Conservation (phyloP, 352 stramenopile species). For the Phytophthora sp. region DNA sequence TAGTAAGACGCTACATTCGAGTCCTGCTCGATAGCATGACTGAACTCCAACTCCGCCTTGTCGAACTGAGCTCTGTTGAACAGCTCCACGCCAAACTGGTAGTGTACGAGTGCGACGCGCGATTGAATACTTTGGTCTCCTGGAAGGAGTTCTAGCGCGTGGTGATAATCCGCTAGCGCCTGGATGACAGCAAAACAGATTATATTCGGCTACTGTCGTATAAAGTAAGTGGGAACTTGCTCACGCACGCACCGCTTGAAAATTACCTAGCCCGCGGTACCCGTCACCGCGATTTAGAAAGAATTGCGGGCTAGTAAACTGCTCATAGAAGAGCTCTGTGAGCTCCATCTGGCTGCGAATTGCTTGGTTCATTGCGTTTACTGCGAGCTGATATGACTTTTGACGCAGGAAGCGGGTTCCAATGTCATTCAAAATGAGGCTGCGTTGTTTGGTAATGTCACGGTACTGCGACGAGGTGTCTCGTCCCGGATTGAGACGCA, state of each 20-base stretch:
- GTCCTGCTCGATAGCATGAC: constrained; percentile 59
- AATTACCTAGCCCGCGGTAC: constrained; percentile 73
- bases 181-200: constrained; percentile 20
- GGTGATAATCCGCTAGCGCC: constrained; percentile 83
- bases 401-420: constrained; percentile 57
- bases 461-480: constrained; percentile 62
- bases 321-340: constrained; percentile 49
- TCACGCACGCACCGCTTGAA: constrained; percentile 57
- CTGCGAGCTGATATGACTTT: constrained; percentile 70
- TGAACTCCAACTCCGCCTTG: constrained; percentile 74
- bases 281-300: constrained; percentile 77
- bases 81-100: constrained; percentile 80
- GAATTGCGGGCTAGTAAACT: constrained; percentile 55
- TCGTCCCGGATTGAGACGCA: constrained; percentile 14
- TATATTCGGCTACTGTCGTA: not conserved
- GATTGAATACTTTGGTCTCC: constrained; percentile 58
- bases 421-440: constrained; percentile 81
- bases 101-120: constrained; percentile 77
- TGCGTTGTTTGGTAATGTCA: constrained; percentile 73
- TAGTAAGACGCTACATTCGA: constrained; percentile 61
- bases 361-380: constrained; percentile 85
- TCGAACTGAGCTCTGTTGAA: constrained; percentile 81
- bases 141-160: constrained; percentile 65
- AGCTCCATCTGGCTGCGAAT: constrained; percentile 67
- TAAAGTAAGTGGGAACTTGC: not conserved